A percentile compares a stretch with the other conserved stretches of the same genome.
Conservation (phyloP, 1,139 yeast genomes). For the Pichia sp. region DNA sequence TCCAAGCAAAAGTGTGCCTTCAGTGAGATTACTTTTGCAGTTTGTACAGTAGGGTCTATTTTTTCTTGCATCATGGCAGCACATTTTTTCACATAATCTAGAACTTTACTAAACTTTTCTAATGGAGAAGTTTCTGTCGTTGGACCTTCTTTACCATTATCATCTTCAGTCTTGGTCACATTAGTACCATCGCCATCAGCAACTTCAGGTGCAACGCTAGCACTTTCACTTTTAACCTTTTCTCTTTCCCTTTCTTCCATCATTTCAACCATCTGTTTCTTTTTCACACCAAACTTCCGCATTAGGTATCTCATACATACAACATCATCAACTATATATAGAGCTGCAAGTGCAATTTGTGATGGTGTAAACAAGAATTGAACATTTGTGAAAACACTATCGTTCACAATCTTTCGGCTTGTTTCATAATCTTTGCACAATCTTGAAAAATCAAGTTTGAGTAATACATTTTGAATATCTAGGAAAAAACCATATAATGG, state of each 20-base stretch:
- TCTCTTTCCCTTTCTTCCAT: constrained; percentile 8
- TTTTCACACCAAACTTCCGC: constrained; percentile 39
- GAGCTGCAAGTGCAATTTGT: constrained; percentile 85
- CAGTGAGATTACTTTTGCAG: constrained; percentile 53
- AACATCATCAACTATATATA: constrained; percentile 59
- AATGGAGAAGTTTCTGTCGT: constrained; percentile 13
- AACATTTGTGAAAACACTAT: constrained; percentile 66
- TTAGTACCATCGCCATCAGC: not conserved
- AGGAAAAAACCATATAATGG: constrained; percentile 89
- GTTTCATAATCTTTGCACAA: constrained; percentile 56
- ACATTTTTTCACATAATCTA: constrained; percentile 43
- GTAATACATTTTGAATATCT: constrained; percentile 68
- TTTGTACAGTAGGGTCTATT: constrained; percentile 47
- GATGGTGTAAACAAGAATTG: constrained; percentile 83
- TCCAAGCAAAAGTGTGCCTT: constrained; percentile 57
- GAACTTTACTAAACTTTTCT: constrained; percentile 37
- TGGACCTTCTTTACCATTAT: constrained; percentile 8
- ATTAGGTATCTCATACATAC: constrained; percentile 58
- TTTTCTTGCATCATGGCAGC: constrained; percentile 31
- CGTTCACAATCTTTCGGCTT: constrained; percentile 57
- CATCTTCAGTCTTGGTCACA: constrained; percentile 1
- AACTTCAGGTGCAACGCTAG: not conserved
- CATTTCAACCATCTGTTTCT: constrained; percentile 17
- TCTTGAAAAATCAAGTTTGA: constrained; percentile 31
- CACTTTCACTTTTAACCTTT: constrained; percentile 5